Evolutionary conservation across 2,329 filamentous ascomycete species (phyloP).

Genomic region (Botrytis paeoniae): DNA sequence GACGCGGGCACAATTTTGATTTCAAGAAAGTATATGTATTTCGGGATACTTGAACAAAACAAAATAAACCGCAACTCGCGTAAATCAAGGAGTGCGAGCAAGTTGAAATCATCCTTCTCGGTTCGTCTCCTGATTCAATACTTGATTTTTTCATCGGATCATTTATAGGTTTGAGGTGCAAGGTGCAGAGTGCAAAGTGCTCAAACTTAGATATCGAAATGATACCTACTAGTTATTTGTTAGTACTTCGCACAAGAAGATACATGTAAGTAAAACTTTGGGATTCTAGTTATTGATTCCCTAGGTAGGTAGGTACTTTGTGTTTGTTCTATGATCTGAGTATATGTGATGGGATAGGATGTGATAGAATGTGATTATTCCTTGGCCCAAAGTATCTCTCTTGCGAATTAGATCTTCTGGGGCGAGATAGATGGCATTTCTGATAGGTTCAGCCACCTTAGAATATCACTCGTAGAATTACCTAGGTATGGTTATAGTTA

Average conservation of each 20-base stretch:
- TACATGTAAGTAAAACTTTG: too few species aligned
- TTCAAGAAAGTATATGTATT: not conserved
- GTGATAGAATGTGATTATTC: too few species aligned
- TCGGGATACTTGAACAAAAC: not conserved
- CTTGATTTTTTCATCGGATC: not conserved
- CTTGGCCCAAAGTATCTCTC: too few species aligned
- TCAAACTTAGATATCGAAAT: not conserved
- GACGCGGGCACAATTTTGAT: not conserved
- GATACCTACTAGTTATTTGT: too few species aligned
- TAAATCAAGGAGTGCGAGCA: not conserved
- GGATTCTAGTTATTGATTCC: too few species aligned
- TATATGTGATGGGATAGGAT: too few species aligned
- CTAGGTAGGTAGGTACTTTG: not conserved
- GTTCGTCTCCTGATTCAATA: not conserved
- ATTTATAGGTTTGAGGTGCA: not conserved
- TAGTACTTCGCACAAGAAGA: too few species aligned
- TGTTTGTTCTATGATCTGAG: not conserved
- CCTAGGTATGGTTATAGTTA: too few species aligned
- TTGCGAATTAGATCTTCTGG: too few species aligned
- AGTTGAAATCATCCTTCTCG: not conserved
- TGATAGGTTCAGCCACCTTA: too few species aligned
- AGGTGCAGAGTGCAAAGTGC: not conserved
- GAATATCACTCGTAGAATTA: too few species aligned
- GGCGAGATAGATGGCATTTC: too few species aligned
- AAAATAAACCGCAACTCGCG: not conserved